phyloP scores from a whole-genome alignment of 2,329 filamentous ascomycete genomes.

The Xylariomycetidae sp. region DNA sequence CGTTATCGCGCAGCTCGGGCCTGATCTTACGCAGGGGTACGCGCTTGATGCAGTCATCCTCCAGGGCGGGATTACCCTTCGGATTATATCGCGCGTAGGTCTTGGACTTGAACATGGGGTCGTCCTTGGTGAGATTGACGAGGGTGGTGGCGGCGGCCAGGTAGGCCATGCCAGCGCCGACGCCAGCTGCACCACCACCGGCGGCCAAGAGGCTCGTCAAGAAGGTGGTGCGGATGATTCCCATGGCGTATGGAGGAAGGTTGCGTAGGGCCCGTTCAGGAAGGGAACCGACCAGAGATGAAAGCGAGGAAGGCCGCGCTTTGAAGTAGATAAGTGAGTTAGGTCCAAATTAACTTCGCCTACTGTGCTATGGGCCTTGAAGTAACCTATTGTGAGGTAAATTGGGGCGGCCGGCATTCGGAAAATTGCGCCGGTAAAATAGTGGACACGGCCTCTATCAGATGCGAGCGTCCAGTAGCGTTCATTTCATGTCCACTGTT shows the following conservation, averaged over 20 bases:
- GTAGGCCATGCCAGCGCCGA: slow-evolving; percentile 43
- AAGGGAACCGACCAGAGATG: not conserved
- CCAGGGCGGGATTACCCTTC: slow-evolving; percentile 54
- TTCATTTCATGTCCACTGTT: not conserved
- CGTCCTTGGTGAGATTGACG: slow-evolving; percentile 51
- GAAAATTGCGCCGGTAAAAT: slow-evolving; percentile 9
- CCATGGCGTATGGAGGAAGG: too few relatives aligned
- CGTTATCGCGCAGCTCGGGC: slow-evolving; percentile 59
- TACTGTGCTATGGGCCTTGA: not conserved
- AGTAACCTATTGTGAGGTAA: too few relatives aligned
- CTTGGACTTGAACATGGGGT: slow-evolving; percentile 56
- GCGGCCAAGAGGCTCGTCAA: slow-evolving; percentile 41
- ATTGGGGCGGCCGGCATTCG: slow-evolving; percentile 12
- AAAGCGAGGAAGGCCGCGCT: not conserved
- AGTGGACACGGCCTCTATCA: not conserved
- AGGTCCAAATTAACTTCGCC: not conserved
- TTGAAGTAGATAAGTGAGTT: not conserved
- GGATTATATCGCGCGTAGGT: slow-evolving; percentile 58
- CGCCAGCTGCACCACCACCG: slow-evolving; percentile 44
- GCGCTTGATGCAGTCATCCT: slow-evolving; percentile 60
- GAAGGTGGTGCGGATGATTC: slow-evolving; percentile 40
- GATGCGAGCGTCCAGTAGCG: not conserved
- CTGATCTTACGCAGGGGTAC: slow-evolving; percentile 60
- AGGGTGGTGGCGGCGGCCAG: slow-evolving; percentile 52
- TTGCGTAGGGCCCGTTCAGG: too few relatives aligned